phyloP scores from a whole-genome alignment of 140 eudicot genomes.

The Bidens hawaiensis region DNA sequence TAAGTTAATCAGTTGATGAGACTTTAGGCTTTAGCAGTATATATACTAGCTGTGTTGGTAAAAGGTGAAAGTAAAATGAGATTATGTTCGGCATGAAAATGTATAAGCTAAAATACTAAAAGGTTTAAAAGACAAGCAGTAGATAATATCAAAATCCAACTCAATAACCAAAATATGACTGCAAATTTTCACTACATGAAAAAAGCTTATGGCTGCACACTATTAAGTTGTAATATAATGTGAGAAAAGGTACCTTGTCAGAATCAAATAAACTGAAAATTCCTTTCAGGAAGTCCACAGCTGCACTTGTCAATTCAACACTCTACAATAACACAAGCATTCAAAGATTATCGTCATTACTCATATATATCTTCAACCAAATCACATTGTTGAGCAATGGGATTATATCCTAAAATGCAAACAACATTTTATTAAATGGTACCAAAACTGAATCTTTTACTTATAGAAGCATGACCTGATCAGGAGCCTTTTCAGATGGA shows the following conservation, averaged over 20 bases:
- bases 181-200: background rate
- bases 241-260: slow-evolving; percentile 50
- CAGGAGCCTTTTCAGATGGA: slow-evolving; percentile 69
- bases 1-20: background rate
- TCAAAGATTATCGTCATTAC: slow-evolving; percentile 1
- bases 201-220: background rate
- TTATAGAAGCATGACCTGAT: slow-evolving; percentile 59
- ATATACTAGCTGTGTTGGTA: slow-evolving; percentile 1
- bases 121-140: background rate
- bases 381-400: slow-evolving; percentile 5
- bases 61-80: slow-evolving; percentile 11
- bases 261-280: slow-evolving; percentile 69
- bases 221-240: background rate
- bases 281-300: slow-evolving; percentile 77
- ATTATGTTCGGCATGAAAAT: background rate
- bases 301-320: slow-evolving; percentile 80
- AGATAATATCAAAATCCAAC: background rate
- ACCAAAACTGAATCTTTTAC: slow-evolving; percentile 3
- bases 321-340: slow-evolving; percentile 48
- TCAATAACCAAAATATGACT: background rate
- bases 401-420: slow-evolving; percentile 9
- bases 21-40: background rate
- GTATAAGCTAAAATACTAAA: background rate
- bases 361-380: background rate
- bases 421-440: background rate